Conservation (phyloP, 306 rosid species). For the Ormosia semicastrata region DNA sequence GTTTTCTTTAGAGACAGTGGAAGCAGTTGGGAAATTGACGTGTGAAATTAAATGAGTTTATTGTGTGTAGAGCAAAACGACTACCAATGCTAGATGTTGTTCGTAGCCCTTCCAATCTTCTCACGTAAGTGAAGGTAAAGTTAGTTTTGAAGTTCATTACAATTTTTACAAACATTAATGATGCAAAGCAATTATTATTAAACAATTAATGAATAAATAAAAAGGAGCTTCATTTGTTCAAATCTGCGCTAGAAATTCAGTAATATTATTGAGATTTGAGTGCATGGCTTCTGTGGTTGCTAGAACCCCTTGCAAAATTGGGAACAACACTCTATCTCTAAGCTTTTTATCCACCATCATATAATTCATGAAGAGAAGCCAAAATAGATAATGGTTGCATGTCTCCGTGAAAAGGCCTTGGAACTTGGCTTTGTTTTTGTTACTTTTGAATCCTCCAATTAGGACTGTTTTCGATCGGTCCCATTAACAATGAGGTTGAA, state of each 20-base stretch:
- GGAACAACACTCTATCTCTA: neutral
- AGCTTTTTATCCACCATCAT: neutral
- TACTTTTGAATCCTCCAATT: neutral
- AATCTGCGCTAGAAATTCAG: neutral
- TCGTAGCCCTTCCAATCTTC: neutral
- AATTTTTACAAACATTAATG: no score
- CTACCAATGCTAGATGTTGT: no score
- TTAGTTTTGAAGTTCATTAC: neutral
- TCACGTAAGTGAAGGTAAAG: neutral
- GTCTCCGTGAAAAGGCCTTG: neutral
- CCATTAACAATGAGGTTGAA: no score
- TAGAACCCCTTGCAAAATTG: neutral
- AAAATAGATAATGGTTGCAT: neutral
- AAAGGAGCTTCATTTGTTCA: neutral
- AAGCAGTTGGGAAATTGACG: neutral
- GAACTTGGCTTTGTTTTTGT: constrained; percentile 5
- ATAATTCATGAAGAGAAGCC: neutral
- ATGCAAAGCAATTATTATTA: no score
- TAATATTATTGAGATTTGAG: neutral
- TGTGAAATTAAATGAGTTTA: neutral
- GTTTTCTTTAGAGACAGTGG: constrained; percentile 7
- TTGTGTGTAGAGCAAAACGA: neutral
- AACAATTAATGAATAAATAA: no score
- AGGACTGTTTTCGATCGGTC: neutral
- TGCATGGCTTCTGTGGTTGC: neutral